These are phyloP conservation scores for Colletotrichum siamense DNA, from an alignment of 2,329 filamentous ascomycete genomes.

Conservation along the genomic window DNA sequence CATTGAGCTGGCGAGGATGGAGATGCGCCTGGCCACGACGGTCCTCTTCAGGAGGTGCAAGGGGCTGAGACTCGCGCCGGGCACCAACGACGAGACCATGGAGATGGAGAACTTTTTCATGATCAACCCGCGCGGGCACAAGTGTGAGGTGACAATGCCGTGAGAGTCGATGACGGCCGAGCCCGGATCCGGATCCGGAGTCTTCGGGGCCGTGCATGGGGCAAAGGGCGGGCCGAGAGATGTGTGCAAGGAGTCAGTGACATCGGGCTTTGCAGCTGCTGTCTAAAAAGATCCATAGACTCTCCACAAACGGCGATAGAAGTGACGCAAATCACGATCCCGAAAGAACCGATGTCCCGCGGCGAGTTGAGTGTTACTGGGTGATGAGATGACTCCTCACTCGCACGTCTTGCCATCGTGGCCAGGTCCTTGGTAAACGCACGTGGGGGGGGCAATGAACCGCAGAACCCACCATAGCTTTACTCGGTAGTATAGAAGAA, in stretches of 20 bases:
- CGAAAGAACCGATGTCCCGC: background rate
- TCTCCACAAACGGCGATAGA: background rate
- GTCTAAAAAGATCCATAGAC: background rate
- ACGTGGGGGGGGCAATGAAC: background rate
- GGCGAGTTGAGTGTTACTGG: background rate
- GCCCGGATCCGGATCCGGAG: background rate
- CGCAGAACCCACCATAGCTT: background rate
- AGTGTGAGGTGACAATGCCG: constrained; percentile 30
- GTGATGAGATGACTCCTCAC: background rate
- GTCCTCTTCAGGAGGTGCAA: constrained; percentile 57
- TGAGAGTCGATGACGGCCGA: background rate
- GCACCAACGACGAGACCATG: constrained; percentile 42
- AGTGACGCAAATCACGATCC: background rate
- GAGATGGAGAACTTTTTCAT: constrained; percentile 36
- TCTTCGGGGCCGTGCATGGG: background rate
- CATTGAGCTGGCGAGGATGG: constrained; percentile 61
- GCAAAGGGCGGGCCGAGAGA: background rate
- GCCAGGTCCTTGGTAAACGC: background rate
- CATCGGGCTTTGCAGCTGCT: background rate
- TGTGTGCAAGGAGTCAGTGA: background rate
- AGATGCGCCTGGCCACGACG: constrained; percentile 56
- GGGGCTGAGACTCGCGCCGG: constrained; percentile 33
- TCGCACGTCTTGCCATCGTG: background rate
- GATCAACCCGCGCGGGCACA: constrained; percentile 32
- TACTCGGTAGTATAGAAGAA: background rate